Base-by-base conservation (phyloP, 305 asterid species). In the Petunia hybrid region DNA sequence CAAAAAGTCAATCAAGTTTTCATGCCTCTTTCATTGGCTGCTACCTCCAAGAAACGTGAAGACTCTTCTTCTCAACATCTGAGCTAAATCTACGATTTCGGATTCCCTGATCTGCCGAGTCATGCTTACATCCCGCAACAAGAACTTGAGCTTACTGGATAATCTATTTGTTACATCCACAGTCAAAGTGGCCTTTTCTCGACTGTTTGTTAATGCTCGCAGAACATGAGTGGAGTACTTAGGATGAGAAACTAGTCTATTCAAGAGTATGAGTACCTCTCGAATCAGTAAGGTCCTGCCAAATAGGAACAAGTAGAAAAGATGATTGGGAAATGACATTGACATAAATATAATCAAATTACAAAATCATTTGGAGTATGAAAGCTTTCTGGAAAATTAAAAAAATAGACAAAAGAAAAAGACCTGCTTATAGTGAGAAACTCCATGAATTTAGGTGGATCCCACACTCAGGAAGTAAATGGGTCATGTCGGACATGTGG, bases 171-270 rank as follows among this genome's bases (percentile, higher is more conserved):
- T 97, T 42, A 91, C 73, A 62, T 92, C 92, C 76, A 94, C 88
- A 4, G 97, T 85, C 81, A 82, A 86, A 86, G 94, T 86, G 3
- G 94, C 90, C 82, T 86, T 83, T 3, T 89, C 91, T 83, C 94
- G 87, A 12, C 92, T 85, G 70, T 83, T 87, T 16, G 97, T 92
- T 85, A 96, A 81, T 60, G 92, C 91, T 83, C 87, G 88, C 86
- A 94, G 85, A 83, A 92, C 97, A 4, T 83, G 85, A 41, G 46
- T 68, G 1, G 95, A 88, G 85, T 88, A 91, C 67, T 93, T 92
- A 60, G 97, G 97, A 87, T 94, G 97, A n/a, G 99, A 92, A 12
- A 84, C 97, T 1, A 94, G 92, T 84, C 98, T 86, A 83, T 96
- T 96, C 87, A 96, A 82, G 64, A 96, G 89, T 78, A 96, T 96